Percentiles rank a stretch among this genome's conserved stretches.
These are phyloP conservation scores for Ceratorhiza oryzae-sativae DNA, from an alignment of 1,284 basidiomycete species.

Conservation along the genomic window DNA sequence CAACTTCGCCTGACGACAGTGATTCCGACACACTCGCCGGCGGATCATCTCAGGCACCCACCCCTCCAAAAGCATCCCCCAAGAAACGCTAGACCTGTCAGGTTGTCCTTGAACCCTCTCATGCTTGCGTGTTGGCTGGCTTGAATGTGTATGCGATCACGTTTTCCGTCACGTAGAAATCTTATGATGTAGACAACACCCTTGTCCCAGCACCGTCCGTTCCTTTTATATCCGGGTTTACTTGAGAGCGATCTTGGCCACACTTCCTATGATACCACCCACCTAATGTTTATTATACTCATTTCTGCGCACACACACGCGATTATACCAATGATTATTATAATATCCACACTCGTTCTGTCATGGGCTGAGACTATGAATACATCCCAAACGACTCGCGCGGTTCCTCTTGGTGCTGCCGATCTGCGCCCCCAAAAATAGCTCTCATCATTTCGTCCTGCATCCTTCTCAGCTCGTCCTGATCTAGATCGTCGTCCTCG, in stretches of 20 bases:
- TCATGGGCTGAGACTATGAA: not conserved
- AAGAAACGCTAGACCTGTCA: conserved; percentile 22
- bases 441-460: not conserved
- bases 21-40: conserved; percentile 29
- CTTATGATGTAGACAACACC: not conserved
- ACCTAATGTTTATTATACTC: not conserved
- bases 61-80: conserved; percentile 14
- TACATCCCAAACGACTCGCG: conserved; percentile 41
- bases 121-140: not conserved
- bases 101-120: not conserved
- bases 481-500: not conserved
- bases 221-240: not conserved
- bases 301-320: conserved; percentile 13
- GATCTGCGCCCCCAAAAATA: not conserved
- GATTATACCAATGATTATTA: conserved; percentile 14
- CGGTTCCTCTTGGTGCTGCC: conserved; percentile 11
- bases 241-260: conserved; percentile 8
- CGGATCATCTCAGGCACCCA: conserved; percentile 6
- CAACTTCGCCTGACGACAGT: not conserved
- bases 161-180: not conserved
- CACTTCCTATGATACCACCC: not conserved
- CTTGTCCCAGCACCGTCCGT: not conserved
- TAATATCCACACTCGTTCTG: not conserved
- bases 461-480: not conserved
- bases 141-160: conserved; percentile 6